phyloP scores from a whole-genome alignment of 2,329 filamentous ascomycete species.

The Thelonectria rubi region DNA sequence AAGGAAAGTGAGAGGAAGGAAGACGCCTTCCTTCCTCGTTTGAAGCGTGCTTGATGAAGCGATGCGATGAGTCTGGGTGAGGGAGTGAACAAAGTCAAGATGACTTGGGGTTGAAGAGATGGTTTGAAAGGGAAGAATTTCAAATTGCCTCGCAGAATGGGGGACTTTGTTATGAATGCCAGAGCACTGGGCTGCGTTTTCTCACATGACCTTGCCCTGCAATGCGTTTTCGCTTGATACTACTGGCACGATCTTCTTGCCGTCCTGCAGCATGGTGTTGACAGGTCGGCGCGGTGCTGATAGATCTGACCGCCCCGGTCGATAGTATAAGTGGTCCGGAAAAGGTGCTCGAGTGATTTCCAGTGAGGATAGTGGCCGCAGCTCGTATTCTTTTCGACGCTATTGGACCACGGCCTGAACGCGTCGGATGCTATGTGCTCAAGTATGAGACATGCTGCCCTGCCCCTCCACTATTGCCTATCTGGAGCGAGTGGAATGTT shows the following conservation, averaged over 20 bases:
- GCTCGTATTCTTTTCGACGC: not conserved
- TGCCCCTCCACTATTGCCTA: too few species aligned
- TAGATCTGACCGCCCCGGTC: conserved; percentile 5
- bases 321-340: conserved; percentile 1
- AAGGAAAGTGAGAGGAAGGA: not conserved
- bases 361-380: not conserved
- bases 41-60: not conserved
- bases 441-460: too few species aligned
- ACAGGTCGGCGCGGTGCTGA: conserved; percentile 14
- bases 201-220: conserved; percentile 8
- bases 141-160: conserved; percentile 10
- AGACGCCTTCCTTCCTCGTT: not conserved
- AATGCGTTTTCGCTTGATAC: conserved; percentile 4
- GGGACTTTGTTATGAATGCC: conserved; percentile 7
- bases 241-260: not conserved
- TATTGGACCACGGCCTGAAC: not conserved
- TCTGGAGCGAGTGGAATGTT: too few species aligned
- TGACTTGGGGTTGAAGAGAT: too few species aligned
- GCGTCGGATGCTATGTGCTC: not conserved
- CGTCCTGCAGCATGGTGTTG: conserved; percentile 18
- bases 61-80: not conserved
- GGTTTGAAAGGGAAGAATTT: not conserved
- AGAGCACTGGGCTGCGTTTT: not conserved
- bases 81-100: conserved; percentile 5
- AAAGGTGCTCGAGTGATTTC: not conserved